A percentile compares a stretch with the other conserved stretches of the same genome.
Evolutionary conservation across 352 stramenopile genomes (phyloP).

Genomic region (Globisporangium iwayamae): DNA sequence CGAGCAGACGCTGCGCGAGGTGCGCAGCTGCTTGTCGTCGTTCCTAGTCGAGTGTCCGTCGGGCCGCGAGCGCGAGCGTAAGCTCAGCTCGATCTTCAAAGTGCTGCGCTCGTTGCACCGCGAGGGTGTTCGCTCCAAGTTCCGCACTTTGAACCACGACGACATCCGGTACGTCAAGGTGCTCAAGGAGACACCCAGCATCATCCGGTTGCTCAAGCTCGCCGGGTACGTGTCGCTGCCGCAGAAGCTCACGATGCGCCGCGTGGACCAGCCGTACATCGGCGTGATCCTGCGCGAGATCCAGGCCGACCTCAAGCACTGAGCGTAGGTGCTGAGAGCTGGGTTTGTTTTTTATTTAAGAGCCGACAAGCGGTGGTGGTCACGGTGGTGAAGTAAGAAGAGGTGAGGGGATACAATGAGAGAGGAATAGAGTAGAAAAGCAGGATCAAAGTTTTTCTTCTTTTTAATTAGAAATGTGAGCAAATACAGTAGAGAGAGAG

Average conservation of each 20-base stretch:
- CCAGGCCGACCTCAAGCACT: slow-evolving; percentile 20
- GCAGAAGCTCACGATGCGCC: slow-evolving; percentile 69
- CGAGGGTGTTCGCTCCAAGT: slow-evolving; percentile 62
- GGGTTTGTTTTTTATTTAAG: slow-evolving; percentile 7
- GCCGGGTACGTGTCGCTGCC: slow-evolving; percentile 71
- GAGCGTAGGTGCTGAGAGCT: neutral
- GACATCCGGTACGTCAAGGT: slow-evolving; percentile 72
- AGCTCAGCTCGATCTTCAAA: slow-evolving; percentile 67
- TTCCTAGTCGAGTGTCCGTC: slow-evolving; percentile 68
- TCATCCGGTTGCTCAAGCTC: slow-evolving; percentile 75
- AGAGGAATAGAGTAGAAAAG: slow-evolving; percentile 3
- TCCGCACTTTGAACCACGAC: slow-evolving; percentile 59
- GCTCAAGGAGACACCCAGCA: slow-evolving; percentile 61
- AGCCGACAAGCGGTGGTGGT: neutral
- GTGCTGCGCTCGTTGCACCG: slow-evolving; percentile 62
- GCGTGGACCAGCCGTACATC: slow-evolving; percentile 66
- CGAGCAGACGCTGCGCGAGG: slow-evolving; percentile 41
- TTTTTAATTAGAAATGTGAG: slow-evolving; percentile 1
- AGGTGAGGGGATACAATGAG: neutral
- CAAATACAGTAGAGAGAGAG: neutral
- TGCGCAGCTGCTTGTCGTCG: slow-evolving; percentile 50
- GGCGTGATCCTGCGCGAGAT: slow-evolving; percentile 57
- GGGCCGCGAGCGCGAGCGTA: slow-evolving; percentile 51
- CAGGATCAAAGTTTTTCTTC: neutral
- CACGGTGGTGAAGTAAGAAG: neutral